Evolutionary conservation across 169 alveolate species (phyloP), one percentile per base, ranked within the genome.

Genomic region (Cryptosporidium sp.): DNA sequence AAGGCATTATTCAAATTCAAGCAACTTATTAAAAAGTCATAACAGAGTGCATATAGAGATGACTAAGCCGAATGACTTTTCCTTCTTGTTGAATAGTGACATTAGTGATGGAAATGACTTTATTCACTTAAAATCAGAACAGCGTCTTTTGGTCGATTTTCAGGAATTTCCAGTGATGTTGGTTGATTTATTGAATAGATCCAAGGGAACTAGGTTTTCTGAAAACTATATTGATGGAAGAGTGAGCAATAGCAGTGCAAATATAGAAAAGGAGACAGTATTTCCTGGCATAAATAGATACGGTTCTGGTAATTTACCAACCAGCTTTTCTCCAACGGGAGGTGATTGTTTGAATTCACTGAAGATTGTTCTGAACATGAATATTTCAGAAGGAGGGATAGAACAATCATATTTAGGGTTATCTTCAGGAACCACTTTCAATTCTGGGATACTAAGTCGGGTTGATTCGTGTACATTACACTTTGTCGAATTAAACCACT

Each of bases 71-170:
- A 65, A 80, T 39, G 89, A 80, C 52, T 80, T 80, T 48, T 62
- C 80, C 4, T 80, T 80, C 21, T 41, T 80, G 18, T 43, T 80
- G n/a, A 62, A 48, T 80, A 45, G 59, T 39, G 67, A 80, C 14
- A 37, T 80, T 45, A 65, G 18, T 45, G 91, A 73, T 33, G 93
- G 91, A 23, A 43, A 35, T 43, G 92, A 86, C 45, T 91, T 86
- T 61, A 84, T 73, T 31, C 18, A 69, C 41, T 50, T 91, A 8
- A 91, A 85, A 84, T 71, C 91, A 14, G 93, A 91, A 10, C 93
- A 91, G 51, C 45, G 93, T 31, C 92, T 91, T 45, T 51, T 91
- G 55, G 93, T 91, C 3, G 93, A 91, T 21, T 91, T 91, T 71
- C 86, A 85, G 3, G 74, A 70, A 35, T 91, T 91, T n/a, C 93